Evolutionary conservation across 2,329 filamentous ascomycete species (phyloP).

Genomic region (Ambrosiella cleistominuta): DNA sequence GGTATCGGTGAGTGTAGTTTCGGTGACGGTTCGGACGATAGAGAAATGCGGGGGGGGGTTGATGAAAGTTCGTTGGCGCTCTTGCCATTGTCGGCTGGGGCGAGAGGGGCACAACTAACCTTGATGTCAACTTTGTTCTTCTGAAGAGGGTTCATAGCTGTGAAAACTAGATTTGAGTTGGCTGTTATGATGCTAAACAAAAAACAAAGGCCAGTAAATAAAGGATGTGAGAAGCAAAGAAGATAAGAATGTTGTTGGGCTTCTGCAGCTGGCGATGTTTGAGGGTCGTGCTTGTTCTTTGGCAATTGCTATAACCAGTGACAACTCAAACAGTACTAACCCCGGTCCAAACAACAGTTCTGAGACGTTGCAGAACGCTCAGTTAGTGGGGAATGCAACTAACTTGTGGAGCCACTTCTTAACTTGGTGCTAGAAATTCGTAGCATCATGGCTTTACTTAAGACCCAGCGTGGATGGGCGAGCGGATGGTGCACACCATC

Average conservation of each 20-base stretch:
- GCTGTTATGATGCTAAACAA: slow-evolving; percentile 1
- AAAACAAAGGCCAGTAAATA: not conserved
- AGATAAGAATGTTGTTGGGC: not conserved
- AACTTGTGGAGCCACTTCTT: not conserved
- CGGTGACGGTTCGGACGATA: not conserved
- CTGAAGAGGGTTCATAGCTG: slow-evolving; percentile 77
- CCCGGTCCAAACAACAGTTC: not conserved
- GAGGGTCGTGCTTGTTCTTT: not conserved
- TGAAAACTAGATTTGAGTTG: slow-evolving; percentile 17
- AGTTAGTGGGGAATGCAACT: not conserved
- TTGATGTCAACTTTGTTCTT: slow-evolving; percentile 97
- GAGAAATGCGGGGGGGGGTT: not conserved
- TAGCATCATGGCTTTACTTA: not conserved
- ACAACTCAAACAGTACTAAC: not conserved
- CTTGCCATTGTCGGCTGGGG: slow-evolving; percentile 1
- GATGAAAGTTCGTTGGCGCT: slow-evolving; percentile 1
- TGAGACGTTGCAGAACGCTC: not conserved
- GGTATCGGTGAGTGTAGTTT: not conserved
- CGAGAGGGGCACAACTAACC: slow-evolving; percentile 37
- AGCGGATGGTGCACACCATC: not conserved
- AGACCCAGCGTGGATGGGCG: not conserved
- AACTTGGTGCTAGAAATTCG: not conserved
- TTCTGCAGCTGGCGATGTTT: not conserved
- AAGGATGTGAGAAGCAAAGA: not conserved
- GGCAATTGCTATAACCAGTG: not conserved